Percentiles rank a stretch among this genome's conserved stretches.
Conservation (phyloP, 768 basidiomycete genomes). For the Macrolepiota fuliginosa region DNA sequence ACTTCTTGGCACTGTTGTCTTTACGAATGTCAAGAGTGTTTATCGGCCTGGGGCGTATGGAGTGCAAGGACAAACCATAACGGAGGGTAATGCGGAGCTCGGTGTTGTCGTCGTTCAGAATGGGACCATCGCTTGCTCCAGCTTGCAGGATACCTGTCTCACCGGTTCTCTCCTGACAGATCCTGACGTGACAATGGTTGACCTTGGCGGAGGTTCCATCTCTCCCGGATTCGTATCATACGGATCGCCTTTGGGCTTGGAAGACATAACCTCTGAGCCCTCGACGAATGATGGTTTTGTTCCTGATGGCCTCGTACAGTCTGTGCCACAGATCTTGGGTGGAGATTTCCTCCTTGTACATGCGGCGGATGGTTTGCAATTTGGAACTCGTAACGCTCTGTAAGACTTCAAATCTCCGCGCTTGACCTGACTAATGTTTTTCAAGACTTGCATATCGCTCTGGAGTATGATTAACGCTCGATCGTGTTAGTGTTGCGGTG, state of each 20-base stretch:
- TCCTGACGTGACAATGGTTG: slow-evolving; percentile 36
- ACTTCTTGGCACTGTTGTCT: slow-evolving; percentile 45
- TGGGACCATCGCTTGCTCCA: slow-evolving; percentile 52
- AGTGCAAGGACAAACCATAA: slow-evolving; percentile 28
- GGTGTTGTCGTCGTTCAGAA: slow-evolving; percentile 40
- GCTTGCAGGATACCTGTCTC: slow-evolving; percentile 25
- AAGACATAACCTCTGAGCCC: slow-evolving; percentile 64
- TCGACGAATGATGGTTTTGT: slow-evolving; percentile 69
- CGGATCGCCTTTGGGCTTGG: slow-evolving; percentile 69
- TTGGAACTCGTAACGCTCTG: slow-evolving; percentile 69
- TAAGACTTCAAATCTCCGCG: slow-evolving; percentile 33
- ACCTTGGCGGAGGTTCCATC: slow-evolving; percentile 72
- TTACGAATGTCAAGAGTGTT: slow-evolving; percentile 61
- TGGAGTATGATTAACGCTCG: slow-evolving; percentile 44
- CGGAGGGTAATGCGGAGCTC: slow-evolving; percentile 16
- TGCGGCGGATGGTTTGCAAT: slow-evolving; percentile 75
- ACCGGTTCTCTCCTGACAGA: slow-evolving; percentile 15
- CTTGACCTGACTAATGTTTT: background rate
- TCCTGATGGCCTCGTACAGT: slow-evolving; percentile 48
- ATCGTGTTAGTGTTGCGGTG: background rate
- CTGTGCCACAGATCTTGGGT: slow-evolving; percentile 47
- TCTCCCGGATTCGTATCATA: slow-evolving; percentile 66
- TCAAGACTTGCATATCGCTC: slow-evolving; percentile 65
- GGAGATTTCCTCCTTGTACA: slow-evolving; percentile 52
- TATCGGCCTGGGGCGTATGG: slow-evolving; percentile 28